Base-by-base conservation (phyloP, 208 protist species). In the Acanthamoeba castellanii region DNA sequence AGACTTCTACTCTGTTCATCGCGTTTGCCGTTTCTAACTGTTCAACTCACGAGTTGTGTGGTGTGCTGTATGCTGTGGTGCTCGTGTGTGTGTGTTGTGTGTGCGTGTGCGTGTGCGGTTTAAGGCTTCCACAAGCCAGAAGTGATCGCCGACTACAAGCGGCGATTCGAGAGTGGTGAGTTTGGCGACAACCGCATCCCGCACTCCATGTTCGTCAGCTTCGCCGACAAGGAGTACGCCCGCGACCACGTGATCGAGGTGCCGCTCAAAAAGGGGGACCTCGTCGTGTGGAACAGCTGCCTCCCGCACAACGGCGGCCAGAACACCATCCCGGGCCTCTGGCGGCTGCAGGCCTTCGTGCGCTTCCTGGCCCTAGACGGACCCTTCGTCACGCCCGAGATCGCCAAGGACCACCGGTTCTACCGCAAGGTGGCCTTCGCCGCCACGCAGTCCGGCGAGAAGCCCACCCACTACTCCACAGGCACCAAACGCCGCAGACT, bases 271-370 rank as follows among this genome's bases (percentile, higher is more conserved):
- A 82, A 52, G 42, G 74, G 74, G 8, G 74, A 82, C 74, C 42
- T 82, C 42, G 42, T 82, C 16, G 74, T 82, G 9, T 82, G 74
- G 74, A 82, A 82, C 32, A 52, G 37, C 32, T 50, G 74, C 42
- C 32, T 82, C 16, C 74, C 74, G 32, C 74, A 82, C 42, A 52
- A 42, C 74, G 42, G 42, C 27, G 32, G 74, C 11, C 32, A 20
- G 13, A 82, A 82, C 74, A 68, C 61, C 25, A 68, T 68, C 25
- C 61, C 61, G 22, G 61, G 61, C 61, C 27, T 68, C 27, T 68
- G 61, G 61, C 61, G 61, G 18, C 61, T 68, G 61, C 61, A 68
- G 61, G 61, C 61, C 8, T 68, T 68, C 61, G 61, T 68, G 61
- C 61, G 61, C 61, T 68, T 68, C 61, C 8, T 68, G 61, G 61